Evolutionary conservation across 1,284 basidiomycete species (phyloP), one percentile per base, ranked within the genome.

Genomic region (Leccinum fallax): DNA sequence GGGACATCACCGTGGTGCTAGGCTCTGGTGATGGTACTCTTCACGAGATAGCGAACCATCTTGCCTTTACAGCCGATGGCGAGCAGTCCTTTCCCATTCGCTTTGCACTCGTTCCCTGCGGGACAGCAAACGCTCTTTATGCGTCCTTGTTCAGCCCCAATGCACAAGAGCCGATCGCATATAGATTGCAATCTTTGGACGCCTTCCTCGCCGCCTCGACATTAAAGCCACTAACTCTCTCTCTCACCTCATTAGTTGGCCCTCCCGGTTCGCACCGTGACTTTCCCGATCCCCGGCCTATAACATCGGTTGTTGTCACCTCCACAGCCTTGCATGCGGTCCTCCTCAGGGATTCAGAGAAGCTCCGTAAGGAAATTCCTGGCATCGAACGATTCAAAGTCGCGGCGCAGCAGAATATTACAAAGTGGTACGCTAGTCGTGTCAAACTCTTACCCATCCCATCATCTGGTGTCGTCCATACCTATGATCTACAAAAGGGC

Each of bases 81-180:
- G 55, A 59, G 6, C 57, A 64, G 9, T 59, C 65, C 53, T 59
- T 64, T 52, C 51, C 67, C 48, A 63, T 85, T 53, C 69, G 73
- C 34, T 75, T 90, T 60, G 84, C 79, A 10, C 79, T 91, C 36
- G 79, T 92, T 15, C 95, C 95, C 3, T 86, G 86, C 49, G 96
- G 96, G 10, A 98, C 95, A n/a, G 95, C 94, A 19, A 98, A 98
- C 71, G 96, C 96, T 0, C 80, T 97, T n/a, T 95, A 90, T 73
- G 83, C 83, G 58, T 89, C 81, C 53, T 75, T 87, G 52, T 90
- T 86, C 67, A 83, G 80, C 3, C 80, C 70, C 11, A 63, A 26
- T 5, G 24, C 66, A 7, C 62, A 68, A 6, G 69, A 71, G 4
- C 49, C 76, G 9, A 55, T 72, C 2, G 67, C 75, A 30, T 85